A percentile compares a stretch with the other conserved stretches of the same genome.
These are phyloP conservation scores for Ascochyta viciae-villosae DNA, from an alignment of 2,329 filamentous ascomycete species.

Conservation along the genomic window DNA sequence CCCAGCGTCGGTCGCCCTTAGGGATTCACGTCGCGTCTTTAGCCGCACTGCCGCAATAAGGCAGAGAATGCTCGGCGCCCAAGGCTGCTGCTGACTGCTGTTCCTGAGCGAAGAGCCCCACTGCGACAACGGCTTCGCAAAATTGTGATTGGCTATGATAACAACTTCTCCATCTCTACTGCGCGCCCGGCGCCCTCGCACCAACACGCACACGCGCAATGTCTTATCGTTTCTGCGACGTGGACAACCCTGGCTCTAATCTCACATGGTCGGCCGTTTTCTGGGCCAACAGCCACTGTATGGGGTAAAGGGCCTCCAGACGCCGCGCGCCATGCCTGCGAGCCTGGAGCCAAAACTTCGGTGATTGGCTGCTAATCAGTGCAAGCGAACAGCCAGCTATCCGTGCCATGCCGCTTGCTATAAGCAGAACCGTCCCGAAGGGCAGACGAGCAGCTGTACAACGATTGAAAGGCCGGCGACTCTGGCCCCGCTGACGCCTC, in stretches of 20 bases:
- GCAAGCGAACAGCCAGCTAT: conserved; percentile 39
- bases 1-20: not conserved
- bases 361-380: conserved; percentile 40
- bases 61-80: conserved; percentile 6
- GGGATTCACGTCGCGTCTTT: conserved; percentile 33
- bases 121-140: not conserved
- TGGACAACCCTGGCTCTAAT: conserved; percentile 36
- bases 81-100: conserved; percentile 20
- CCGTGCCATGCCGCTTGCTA: conserved; percentile 47
- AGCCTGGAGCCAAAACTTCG: conserved; percentile 19
- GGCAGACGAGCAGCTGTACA: conserved; percentile 33
- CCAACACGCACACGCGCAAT: conserved; percentile 19
- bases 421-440: conserved; percentile 19
- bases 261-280: conserved; percentile 41
- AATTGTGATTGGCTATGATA: conserved; percentile 5
- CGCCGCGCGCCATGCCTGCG: conserved; percentile 32
- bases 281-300: conserved; percentile 33
- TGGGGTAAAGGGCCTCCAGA: conserved; percentile 33
- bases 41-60: conserved; percentile 29
- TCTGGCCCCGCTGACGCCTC: conserved; percentile 42
- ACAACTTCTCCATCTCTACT: conserved; percentile 16
- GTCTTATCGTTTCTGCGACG: conserved; percentile 40
- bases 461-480: conserved; percentile 36
- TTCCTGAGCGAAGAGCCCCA: not conserved
- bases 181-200: conserved; percentile 27